These are phyloP conservation scores for Hemisphaericaspora subhashii DNA, from an alignment of 1,139 yeast species.

Conservation along the genomic window DNA sequence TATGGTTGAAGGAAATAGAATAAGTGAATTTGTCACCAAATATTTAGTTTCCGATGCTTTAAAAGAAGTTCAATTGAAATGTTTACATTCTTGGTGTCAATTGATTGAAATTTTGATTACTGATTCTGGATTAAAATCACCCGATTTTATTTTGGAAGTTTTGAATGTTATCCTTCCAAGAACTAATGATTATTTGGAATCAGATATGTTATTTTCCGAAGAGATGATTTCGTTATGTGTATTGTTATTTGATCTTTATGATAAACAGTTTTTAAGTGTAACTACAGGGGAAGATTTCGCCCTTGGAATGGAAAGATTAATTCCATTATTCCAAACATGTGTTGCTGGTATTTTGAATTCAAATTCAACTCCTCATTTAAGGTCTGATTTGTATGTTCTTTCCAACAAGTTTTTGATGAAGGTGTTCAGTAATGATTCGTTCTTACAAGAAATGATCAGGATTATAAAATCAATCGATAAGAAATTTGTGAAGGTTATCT, in stretches of 20 bases:
- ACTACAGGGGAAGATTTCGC: slow-evolving; percentile 33
- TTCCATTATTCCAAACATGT: slow-evolving; percentile 71
- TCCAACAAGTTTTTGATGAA: slow-evolving; percentile 66
- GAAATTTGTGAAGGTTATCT: slow-evolving; percentile 60
- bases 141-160: slow-evolving; percentile 68
- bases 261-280: slow-evolving; percentile 32
- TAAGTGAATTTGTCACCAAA: slow-evolving; percentile 41
- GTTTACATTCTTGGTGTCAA: slow-evolving; percentile 81
- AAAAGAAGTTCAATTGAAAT: slow-evolving; percentile 54
- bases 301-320: slow-evolving; percentile 47
- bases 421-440: slow-evolving; percentile 38
- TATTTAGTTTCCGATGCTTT: slow-evolving; percentile 46
- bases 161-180: slow-evolving; percentile 77
- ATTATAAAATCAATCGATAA: slow-evolving; percentile 61
- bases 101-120: slow-evolving; percentile 70
- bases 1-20: slow-evolving; percentile 27
- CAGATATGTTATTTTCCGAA: slow-evolving; percentile 67
- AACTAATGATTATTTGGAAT: slow-evolving; percentile 69
- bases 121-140: slow-evolving; percentile 41
- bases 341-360: slow-evolving; percentile 72
- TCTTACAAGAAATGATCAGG: slow-evolving; percentile 48
- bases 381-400: slow-evolving; percentile 79
- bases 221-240: slow-evolving; percentile 77
- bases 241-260: slow-evolving; percentile 64
- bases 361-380: slow-evolving; percentile 60